Evolutionary conservation across 257 asterid species (phyloP).

Genomic region (Craterostigma plantagineum): DNA sequence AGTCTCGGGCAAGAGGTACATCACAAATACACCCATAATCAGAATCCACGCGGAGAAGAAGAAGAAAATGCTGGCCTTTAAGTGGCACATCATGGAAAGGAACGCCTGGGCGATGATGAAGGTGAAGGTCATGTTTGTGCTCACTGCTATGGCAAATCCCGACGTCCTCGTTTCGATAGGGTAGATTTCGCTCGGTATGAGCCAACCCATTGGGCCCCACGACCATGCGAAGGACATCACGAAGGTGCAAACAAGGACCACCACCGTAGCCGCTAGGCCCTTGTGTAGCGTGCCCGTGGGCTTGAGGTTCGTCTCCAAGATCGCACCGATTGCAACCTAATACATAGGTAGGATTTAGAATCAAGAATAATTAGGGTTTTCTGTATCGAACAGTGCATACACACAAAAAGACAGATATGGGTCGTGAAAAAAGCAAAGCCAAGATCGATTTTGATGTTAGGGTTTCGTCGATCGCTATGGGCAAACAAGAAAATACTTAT

Average conservation of each 20-base stretch:
- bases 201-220: conserved; percentile 60
- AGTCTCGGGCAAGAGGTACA: conserved; percentile 20
- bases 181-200: conserved; percentile 44
- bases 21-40: conserved; percentile 18
- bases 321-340: conserved; percentile 27
- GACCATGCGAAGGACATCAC: conserved; percentile 60
- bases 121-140: conserved; percentile 23
- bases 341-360: too few species aligned
- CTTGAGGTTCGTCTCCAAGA: conserved; percentile 13
- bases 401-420: too few species aligned
- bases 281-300: conserved; percentile 24
- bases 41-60: conserved; percentile 25
- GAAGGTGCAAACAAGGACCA: conserved; percentile 30
- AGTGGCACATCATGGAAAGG: conserved; percentile 21
- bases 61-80: conserved; percentile 23
- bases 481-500: too few species aligned
- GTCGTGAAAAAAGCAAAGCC: too few species aligned
- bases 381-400: too few species aligned
- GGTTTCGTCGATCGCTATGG: too few species aligned
- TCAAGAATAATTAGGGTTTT: too few species aligned
- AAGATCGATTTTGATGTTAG: too few species aligned
- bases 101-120: conserved; percentile 23
- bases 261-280: conserved; percentile 23
- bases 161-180: conserved; percentile 46
- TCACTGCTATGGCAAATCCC: conserved; percentile 48